Base-by-base conservation (phyloP, 352 stramenopile genomes). In the Phytophthora cactorum region DNA sequence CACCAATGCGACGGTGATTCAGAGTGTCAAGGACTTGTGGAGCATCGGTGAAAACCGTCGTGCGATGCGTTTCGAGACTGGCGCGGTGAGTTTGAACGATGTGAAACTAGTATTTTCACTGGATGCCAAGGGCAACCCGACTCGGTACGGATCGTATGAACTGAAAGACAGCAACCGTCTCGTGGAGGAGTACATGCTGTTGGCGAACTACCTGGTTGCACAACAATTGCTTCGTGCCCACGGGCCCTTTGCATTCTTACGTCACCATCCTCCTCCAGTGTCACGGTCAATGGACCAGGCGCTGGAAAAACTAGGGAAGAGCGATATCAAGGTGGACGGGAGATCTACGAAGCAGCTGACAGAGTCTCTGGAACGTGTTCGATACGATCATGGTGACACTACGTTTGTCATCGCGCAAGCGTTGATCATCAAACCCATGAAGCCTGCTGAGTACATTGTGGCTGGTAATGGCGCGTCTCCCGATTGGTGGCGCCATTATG, bases 181-280 rank as follows among this genome's bases (percentile, higher is more conserved):
- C 9, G 89, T 99, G 7, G 97, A 99, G 78, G 98, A 99, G 76
- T 99, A 98, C 79, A 99, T 99, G 97, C 82, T 99, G 5, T 68
- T 99, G 29, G 98, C 98, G 5, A 99, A 99, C 70, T 99, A 97
- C 64, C 75, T 99, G 11, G 97, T 99, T 15, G 98, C 98, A 15
- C 91, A 99, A 66, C 86, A 97, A 28, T 78, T 99, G 11, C 90
- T 99, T 43, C 90, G 91, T 22, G 82, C 94, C 25, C 84, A 95
- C 27, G 88, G 87, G 0, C 79, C 85, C n/a, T 53, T 92, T 22
- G 95, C 96, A 4, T 90, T 99, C 32, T 71, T 99, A 3, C 88
- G 97, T 34, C 78, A 93, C 62, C 96, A 99, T 55, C 78, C 84
- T 2, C 72, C 82, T 36, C 97, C 95, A 0, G 74, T 97, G 0